phyloP scores from a whole-genome alignment of 106 monocot species.

The Posidonia australis region DNA sequence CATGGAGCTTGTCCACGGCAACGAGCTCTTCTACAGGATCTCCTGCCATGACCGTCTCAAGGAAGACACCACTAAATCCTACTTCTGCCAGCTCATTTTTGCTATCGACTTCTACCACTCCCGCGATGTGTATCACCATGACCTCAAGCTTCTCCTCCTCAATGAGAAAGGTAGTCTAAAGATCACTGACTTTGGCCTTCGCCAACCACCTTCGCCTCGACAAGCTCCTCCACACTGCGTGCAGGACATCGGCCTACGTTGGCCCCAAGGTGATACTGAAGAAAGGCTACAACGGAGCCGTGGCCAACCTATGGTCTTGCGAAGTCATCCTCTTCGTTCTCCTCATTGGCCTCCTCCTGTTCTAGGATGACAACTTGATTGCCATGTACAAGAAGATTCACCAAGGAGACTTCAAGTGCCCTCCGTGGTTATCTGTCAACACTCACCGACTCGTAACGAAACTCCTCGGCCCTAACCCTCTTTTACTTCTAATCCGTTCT shows the following conservation, averaged over 20 bases:
- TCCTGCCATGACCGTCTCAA: conserved; percentile 11
- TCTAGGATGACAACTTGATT: conserved; percentile 36
- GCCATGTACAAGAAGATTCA: conserved; percentile 53
- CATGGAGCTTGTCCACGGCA: conserved; percentile 26
- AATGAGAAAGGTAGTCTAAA: no score
- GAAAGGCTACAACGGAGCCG: conserved; percentile 29
- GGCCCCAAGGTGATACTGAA: conserved; percentile 51
- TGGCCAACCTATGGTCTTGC: conserved; percentile 25
- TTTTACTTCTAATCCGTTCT: no score
- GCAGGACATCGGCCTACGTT: conserved; percentile 56
- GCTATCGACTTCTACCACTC: conserved; percentile 75
- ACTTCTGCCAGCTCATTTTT: conserved; percentile 69
- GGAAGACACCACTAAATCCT: conserved; percentile 16
- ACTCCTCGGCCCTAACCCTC: conserved; percentile 49
- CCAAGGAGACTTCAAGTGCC: no score
- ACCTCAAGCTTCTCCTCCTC: conserved; percentile 70
- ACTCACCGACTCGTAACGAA: conserved; percentile 28
- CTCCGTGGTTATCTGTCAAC: conserved; percentile 47
- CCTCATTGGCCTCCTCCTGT: conserved; percentile 18
- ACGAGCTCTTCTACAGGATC: conserved; percentile 24
- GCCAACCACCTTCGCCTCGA: conserved; percentile 39
- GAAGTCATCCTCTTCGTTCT: conserved; percentile 22
- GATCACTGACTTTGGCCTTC: conserved; percentile 79
- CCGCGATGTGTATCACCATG: conserved; percentile 70
- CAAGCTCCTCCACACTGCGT: conserved; percentile 49